These are phyloP conservation scores for Aspergillus leporis DNA, from an alignment of 495 filamentous ascomycete genomes.

Conservation along the genomic window DNA sequence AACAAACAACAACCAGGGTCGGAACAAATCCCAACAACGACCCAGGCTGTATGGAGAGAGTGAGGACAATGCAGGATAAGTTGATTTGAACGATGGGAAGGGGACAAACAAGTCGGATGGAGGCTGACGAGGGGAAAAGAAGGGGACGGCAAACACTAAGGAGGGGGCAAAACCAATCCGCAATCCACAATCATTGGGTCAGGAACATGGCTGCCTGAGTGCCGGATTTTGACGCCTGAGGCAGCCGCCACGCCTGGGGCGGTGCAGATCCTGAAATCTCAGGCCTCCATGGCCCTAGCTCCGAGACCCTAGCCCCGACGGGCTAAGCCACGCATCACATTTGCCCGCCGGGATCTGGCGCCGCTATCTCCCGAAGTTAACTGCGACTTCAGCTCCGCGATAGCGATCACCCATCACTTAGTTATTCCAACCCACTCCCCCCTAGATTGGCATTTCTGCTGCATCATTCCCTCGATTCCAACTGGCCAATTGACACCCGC, in stretches of 20 bases:
- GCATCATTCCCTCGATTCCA: not conserved
- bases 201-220: slow-evolving; percentile 17
- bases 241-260: slow-evolving; percentile 12
- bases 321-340: slow-evolving; percentile 1
- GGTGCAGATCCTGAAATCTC: slow-evolving; percentile 12
- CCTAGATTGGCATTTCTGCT: not conserved
- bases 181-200: slow-evolving; percentile 21
- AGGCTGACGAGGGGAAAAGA: slow-evolving; percentile 22
- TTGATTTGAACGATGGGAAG: slow-evolving; percentile 1
- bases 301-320: not conserved
- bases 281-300: not conserved
- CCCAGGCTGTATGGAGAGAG: slow-evolving; percentile 1
- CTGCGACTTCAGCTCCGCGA: slow-evolving; percentile 10
- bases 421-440: not conserved
- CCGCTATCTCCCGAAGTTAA: slow-evolving; percentile 14
- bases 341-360: slow-evolving; percentile 5
- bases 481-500: not conserved
- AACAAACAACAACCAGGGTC: slow-evolving; percentile 17
- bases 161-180: slow-evolving; percentile 6
- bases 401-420: slow-evolving; percentile 2
- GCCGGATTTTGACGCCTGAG: slow-evolving; percentile 12
- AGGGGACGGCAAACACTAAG: not conserved
- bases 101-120: slow-evolving; percentile 6
- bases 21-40: slow-evolving; percentile 7
- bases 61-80: not conserved